These are phyloP conservation scores for Ogataea nitratoaversa DNA, from an alignment of 805 yeast species.

Conservation along the genomic window DNA sequence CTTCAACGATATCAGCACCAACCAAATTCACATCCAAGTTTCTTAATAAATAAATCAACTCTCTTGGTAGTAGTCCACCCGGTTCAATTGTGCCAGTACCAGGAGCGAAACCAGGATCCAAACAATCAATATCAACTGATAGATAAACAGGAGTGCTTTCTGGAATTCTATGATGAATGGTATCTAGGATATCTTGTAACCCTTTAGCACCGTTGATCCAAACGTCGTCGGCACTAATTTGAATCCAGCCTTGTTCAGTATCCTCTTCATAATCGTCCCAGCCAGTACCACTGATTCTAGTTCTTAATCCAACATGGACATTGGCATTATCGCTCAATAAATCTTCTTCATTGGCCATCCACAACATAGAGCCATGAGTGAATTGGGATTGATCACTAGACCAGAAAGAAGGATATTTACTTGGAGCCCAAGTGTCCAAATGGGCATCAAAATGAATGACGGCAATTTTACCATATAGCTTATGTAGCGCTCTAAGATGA, in stretches of 20 bases:
- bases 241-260: slow-evolving; percentile 59
- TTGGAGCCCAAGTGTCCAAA: slow-evolving; percentile 77
- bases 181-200: slow-evolving; percentile 40
- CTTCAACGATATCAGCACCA: slow-evolving; percentile 57
- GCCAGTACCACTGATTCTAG: slow-evolving; percentile 60
- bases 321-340: slow-evolving; percentile 50
- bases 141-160: slow-evolving; percentile 65
- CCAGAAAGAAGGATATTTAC: slow-evolving; percentile 51
- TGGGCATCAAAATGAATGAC: slow-evolving; percentile 85
- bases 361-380: slow-evolving; percentile 83
- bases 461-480: slow-evolving; percentile 61
- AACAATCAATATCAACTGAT: slow-evolving; percentile 69
- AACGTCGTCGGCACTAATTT: slow-evolving; percentile 70
- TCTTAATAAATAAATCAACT: slow-evolving; percentile 45
- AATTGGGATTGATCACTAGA: slow-evolving; percentile 41
- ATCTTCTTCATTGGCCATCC: slow-evolving; percentile 76
- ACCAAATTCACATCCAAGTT: slow-evolving; percentile 44
- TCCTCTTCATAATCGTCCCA: slow-evolving; percentile 66
- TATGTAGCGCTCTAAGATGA: slow-evolving; percentile 59
- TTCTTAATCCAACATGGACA: slow-evolving; percentile 73
- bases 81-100: slow-evolving; percentile 61
- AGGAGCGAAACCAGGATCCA: slow-evolving; percentile 55
- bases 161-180: slow-evolving; percentile 53
- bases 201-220: slow-evolving; percentile 62
- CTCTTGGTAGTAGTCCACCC: slow-evolving; percentile 56